Evolutionary conservation across 306 rosid genomes (phyloP), one percentile per base, ranked within the genome.

Genomic region (Rosa rugosa): DNA sequence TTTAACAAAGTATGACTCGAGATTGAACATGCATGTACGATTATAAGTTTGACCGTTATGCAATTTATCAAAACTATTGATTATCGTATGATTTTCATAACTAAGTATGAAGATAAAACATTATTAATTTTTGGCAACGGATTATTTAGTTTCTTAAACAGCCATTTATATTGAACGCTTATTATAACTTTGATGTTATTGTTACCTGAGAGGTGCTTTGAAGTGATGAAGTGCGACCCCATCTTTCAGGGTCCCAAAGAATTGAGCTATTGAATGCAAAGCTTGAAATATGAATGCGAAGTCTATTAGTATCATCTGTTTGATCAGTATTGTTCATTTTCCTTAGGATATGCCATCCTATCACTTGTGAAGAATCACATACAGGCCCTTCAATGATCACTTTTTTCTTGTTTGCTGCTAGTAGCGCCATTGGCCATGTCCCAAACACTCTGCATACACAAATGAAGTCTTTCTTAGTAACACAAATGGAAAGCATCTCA

Each of bases 221-320:
- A 62, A 88, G 83, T 50, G 99, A 86, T 2, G 98, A 93, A 84
- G 93, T 88, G 65, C 99, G 91, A 76, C 99, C 99, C 99, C 99
- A 95, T 85, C 99, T 87, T 82, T 95, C 98, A 3, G 97, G 97
- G 75, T 95, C 98, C 97, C 98, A 95, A 6, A 93, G 96, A 34
- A 93, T 95, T 18, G 97, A 95, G 64, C 96, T 95, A 69, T 95
- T 95, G 88, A 95, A 95, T 11, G 91, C 98, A 73, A 95, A 95
- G 77, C 93, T 93, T 25, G 99, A 93, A 53, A 93, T 90, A 76
- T 90, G 97, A 84, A 90, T 91, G 0, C 82, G 91, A 81, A 94
- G 87, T 71, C 80, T 86, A 25, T 86, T 76, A 25, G 70, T 27
- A 11, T 44, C 53, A 3, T 84, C 89, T 13, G 89, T 89, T 62